phyloP scores from a whole-genome alignment of 108 stramenopile genomes.

The Fistulifera solaris region DNA sequence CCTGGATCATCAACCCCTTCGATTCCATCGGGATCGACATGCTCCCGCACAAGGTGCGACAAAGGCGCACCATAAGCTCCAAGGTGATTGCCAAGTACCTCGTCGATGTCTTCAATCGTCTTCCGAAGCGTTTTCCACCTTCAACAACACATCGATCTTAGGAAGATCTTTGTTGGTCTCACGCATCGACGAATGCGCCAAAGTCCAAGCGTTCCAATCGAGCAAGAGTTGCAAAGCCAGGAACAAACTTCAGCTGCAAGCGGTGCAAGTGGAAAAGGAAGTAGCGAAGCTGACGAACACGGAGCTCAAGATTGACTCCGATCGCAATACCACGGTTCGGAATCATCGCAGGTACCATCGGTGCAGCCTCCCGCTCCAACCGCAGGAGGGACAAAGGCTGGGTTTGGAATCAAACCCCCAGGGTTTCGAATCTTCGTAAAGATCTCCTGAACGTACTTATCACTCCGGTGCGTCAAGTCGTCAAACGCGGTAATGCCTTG shows the following conservation, averaged over 20 bases:
- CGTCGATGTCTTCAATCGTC: too few relatives aligned
- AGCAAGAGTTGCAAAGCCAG: background rate
- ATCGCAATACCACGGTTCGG: background rate
- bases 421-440: conserved; percentile 6
- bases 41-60: background rate
- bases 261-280: too few relatives aligned
- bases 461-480: background rate
- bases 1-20: conserved; percentile 1
- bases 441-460: conserved; percentile 6
- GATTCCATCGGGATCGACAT: too few relatives aligned
- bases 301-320: background rate
- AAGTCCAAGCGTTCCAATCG: background rate
- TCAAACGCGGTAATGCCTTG: conserved; percentile 5
- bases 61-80: too few relatives aligned
- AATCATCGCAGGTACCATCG: too few relatives aligned
- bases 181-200: too few relatives aligned
- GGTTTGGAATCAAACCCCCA: conserved; percentile 8
- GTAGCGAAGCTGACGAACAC: background rate
- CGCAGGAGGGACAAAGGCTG: too few relatives aligned
- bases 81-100: too few relatives aligned
- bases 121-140: background rate
- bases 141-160: background rate
- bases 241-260: background rate
- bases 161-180: background rate
- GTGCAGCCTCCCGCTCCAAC: too few relatives aligned